Conservation (phyloP, 768 basidiomycete genomes). For the Boletus sensibilis region DNA sequence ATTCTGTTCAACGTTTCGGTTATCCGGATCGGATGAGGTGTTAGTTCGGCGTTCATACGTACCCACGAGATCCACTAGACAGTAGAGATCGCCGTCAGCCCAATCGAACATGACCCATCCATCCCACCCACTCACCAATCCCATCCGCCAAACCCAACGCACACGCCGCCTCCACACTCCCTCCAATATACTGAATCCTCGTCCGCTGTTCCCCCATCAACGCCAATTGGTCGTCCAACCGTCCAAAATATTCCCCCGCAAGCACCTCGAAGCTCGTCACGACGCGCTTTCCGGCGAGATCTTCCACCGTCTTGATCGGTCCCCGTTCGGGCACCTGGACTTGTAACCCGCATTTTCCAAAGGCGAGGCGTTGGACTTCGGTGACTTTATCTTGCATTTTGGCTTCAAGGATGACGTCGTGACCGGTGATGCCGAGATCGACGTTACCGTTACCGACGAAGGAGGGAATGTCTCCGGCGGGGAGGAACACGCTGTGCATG, state of each 20-base stretch:
- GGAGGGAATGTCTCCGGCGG: constrained; percentile 94
- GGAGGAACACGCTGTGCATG: constrained; percentile 85
- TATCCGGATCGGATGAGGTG: neutral
- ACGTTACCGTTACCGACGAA: constrained; percentile 98
- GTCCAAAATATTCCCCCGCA: constrained; percentile 71
- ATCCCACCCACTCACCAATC: constrained; percentile 60
- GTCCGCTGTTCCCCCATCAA: constrained; percentile 62
- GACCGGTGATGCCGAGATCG: constrained; percentile 95
- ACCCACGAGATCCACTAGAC: constrained; percentile 82
- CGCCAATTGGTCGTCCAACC: constrained; percentile 54
- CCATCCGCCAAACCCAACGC: constrained; percentile 95
- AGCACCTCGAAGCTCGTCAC: constrained; percentile 96
- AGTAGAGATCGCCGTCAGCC: neutral
- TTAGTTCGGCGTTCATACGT: constrained; percentile 48
- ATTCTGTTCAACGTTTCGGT: constrained; percentile 55
- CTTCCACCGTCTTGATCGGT: constrained; percentile 65
- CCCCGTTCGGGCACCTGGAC: constrained; percentile 87
- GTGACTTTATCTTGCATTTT: constrained; percentile 76
- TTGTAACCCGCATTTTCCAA: constrained; percentile 88
- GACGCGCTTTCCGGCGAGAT: constrained; percentile 86
- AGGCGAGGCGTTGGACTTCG: constrained; percentile 80
- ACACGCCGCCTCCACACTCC: constrained; percentile 98
- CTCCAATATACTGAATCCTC: constrained; percentile 92
- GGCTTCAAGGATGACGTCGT: constrained; percentile 94
- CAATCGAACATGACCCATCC: neutral